Base-by-base conservation (phyloP, 176 grass and related monocot species). In the Panicum miliaceum region DNA sequence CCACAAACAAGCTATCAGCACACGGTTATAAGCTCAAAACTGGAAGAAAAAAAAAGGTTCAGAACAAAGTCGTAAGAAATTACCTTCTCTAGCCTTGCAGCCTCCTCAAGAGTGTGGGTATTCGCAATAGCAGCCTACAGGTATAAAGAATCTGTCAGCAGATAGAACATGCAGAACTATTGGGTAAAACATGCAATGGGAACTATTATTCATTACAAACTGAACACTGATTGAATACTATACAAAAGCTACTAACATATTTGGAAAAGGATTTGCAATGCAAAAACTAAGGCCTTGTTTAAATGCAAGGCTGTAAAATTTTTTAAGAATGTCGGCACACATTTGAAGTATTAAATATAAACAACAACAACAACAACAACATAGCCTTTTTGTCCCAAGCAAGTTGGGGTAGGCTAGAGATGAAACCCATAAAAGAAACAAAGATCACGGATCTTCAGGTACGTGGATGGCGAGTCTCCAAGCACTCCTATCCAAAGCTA, bases 71-170 rank as follows among this genome's bases (percentile, higher is more conserved):
- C 25, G 41, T 20, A 66, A 2, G 1, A 26, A 5, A 26, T 71
- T 87, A 99, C 97, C 90, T 99, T 94, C 81, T 96, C 97, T 43
- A 99, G 97, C 74, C 91, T 92, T 63, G 88, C 91, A 84, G 94
- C 97, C 88, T 99, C 97, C 56, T 99, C 97, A 63, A 99, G 93
- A 59, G 97, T 99, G 84, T 99, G 97, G 58, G 97, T 89, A 80
- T 92, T 99, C 12, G 88, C 81, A 78, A 96, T 99, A 57, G 97
- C 93, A 86, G 97, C 91, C 93, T 99, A 50, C 66, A 75, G 36
- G 86, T 8, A 7, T 34, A 37, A 7, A 76, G 61, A 20, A 89
- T 4, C 66, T 38, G 54, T 81, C 32, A 86, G 40, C 47, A 22
- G 25, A 68, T 36, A 62, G 35, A 26, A 20, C 41, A 62, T 10